phyloP scores from a whole-genome alignment of 345 rosid species.

The Kernera saxatilis region DNA sequence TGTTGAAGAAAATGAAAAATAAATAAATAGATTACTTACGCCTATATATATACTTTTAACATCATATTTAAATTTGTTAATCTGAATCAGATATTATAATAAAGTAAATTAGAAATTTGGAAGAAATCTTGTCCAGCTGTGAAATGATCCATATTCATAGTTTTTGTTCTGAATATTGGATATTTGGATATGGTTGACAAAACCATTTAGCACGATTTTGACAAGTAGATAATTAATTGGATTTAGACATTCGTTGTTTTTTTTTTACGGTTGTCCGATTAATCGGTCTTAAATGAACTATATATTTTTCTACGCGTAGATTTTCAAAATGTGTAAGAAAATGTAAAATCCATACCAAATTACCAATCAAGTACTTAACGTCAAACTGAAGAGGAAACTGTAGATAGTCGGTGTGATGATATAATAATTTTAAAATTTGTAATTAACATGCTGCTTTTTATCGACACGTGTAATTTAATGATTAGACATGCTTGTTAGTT shows the following conservation, averaged over 20 bases:
- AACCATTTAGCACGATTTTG: not conserved
- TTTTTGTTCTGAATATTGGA: not conserved
- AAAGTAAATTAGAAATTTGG: no score
- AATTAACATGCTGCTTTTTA: not conserved
- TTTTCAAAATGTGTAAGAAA: not conserved
- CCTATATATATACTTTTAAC: no score
- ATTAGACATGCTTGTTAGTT: not conserved
- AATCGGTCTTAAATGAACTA: not conserved
- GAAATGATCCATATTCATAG: not conserved
- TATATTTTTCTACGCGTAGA: not conserved
- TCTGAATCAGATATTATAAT: no score
- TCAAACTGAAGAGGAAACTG: not conserved
- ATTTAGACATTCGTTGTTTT: no score
- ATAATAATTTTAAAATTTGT: not conserved
- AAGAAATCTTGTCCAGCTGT: not conserved
- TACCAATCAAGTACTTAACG: not conserved
- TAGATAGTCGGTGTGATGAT: not conserved
- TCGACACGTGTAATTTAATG: constrained; percentile 17
- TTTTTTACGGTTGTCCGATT: not conserved
- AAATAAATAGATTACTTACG: no score
- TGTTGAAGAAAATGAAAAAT: not conserved
- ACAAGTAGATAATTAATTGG: no score
- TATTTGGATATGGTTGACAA: not conserved
- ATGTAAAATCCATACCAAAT: not conserved
- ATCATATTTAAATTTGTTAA: no score